Evolutionary conservation across 2,329 filamentous ascomycete genomes (phyloP).

Genomic region (Clarireedia monteithiana): DNA sequence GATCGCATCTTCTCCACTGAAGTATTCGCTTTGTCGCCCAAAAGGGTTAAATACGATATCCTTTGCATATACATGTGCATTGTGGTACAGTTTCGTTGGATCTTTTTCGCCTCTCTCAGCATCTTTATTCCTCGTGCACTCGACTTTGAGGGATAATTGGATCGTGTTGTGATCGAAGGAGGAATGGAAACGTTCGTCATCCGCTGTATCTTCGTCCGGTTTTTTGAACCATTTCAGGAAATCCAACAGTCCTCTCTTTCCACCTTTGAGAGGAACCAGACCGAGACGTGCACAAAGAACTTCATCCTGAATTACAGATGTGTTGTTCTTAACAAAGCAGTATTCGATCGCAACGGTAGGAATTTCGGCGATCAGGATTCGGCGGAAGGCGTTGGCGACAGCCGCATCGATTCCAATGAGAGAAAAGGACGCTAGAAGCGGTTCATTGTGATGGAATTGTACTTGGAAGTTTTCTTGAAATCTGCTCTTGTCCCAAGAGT

Average conservation of each 20-base stretch:
- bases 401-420: constrained; percentile 86
- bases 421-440: constrained; percentile 76
- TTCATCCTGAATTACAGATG: constrained; percentile 95
- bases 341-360: constrained; percentile 90
- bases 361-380: constrained; percentile 90
- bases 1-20: constrained; percentile 61
- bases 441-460: constrained; percentile 76
- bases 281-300: constrained; percentile 86
- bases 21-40: constrained; percentile 64
- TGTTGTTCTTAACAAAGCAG: constrained; percentile 93
- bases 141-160: constrained; percentile 65
- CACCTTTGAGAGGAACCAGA: constrained; percentile 80
- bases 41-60: constrained; percentile 71
- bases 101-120: constrained; percentile 69
- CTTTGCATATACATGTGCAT: constrained; percentile 74
- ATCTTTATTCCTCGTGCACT: constrained; percentile 71
- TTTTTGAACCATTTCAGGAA: constrained; percentile 80
- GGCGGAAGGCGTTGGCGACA: constrained; percentile 93
- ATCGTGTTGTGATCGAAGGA: constrained; percentile 81
- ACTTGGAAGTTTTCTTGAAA: constrained; percentile 67
- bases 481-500: constrained; percentile 66
- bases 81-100: constrained; percentile 74
- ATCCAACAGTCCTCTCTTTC: constrained; percentile 63
- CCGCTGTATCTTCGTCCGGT: constrained; percentile 53
- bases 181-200: constrained; percentile 42